These are phyloP conservation scores for Pyrenochaeta sp. DNA, from an alignment of 2,329 filamentous ascomycete species.

Conservation along the genomic window DNA sequence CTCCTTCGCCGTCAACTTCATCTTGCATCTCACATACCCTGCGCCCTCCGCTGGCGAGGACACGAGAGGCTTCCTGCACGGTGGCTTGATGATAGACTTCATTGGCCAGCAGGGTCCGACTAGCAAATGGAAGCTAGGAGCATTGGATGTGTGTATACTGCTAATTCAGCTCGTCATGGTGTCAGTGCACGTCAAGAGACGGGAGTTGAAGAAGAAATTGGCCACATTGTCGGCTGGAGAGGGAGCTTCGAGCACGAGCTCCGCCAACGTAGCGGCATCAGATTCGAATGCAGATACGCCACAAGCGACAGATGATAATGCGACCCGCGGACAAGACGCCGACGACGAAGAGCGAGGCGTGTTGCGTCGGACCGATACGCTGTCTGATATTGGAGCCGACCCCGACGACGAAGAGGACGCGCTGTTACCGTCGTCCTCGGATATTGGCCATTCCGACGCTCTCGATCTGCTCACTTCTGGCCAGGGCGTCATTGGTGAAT, in stretches of 20 bases:
- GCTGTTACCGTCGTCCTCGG: constrained; percentile 40
- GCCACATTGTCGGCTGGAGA: constrained; percentile 34
- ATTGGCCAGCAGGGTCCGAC: constrained; percentile 68
- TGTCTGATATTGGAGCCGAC: constrained; percentile 52
- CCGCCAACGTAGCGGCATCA: constrained; percentile 14
- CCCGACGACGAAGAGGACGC: constrained; percentile 46
- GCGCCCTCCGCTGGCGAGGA: constrained; percentile 57
- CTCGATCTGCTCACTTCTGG: constrained; percentile 58
- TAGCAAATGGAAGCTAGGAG: constrained; percentile 61
- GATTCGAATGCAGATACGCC: constrained; percentile 13
- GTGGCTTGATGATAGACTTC: constrained; percentile 70
- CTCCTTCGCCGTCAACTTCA: constrained; percentile 64
- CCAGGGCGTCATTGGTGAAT: constrained; percentile 56
- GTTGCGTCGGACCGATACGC: constrained; percentile 50
- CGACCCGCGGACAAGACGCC: constrained; percentile 58
- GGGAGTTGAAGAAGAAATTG: constrained; percentile 55
- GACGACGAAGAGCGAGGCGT: constrained; percentile 69
- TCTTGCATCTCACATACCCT: constrained; percentile 58
- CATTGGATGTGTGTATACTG: constrained; percentile 63
- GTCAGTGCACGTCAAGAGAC: constrained; percentile 61
- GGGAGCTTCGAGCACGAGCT: constrained; percentile 16
- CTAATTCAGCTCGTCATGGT: constrained; percentile 66
- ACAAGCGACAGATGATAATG: constrained; percentile 14
- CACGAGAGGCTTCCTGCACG: constrained; percentile 65
- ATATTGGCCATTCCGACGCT: constrained; percentile 35